Conservation (phyloP, 441 rosid genomes). For the Aquilaria agallochum region DNA sequence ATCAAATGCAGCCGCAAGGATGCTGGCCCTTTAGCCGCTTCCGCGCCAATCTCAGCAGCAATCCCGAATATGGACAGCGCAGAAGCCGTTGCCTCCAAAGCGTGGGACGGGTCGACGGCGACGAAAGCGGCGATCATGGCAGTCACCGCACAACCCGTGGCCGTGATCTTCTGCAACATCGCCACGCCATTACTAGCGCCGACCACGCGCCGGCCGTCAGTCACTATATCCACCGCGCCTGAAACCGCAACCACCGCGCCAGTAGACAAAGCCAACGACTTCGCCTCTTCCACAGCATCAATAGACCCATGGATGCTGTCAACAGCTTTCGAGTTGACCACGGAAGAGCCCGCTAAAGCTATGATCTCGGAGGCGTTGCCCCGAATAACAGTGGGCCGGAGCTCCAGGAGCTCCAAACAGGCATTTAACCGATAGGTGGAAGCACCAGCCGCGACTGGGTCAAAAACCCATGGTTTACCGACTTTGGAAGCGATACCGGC, state of each 20-base stretch:
- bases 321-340: constrained; percentile 63
- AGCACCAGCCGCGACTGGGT: constrained; percentile 87
- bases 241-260: constrained; percentile 77
- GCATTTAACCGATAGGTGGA: constrained; percentile 62
- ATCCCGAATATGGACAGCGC: constrained; percentile 80
- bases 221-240: constrained; percentile 76
- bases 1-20: constrained; percentile 79
- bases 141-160: constrained; percentile 77
- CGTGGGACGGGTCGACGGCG: constrained; percentile 48
- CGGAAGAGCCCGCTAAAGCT: constrained; percentile 60
- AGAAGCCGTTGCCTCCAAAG: constrained; percentile 71
- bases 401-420: constrained; percentile 63
- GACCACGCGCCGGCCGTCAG: constrained; percentile 56
- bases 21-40: constrained; percentile 73
- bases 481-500: constrained; percentile 35
- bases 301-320: constrained; percentile 76
- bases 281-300: constrained; percentile 85
- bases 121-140: constrained; percentile 79
- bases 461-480: constrained; percentile 84
- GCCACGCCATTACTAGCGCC: constrained; percentile 74
- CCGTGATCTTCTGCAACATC: constrained; percentile 88
- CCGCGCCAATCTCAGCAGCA: constrained; percentile 85
- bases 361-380: constrained; percentile 89
- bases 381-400: constrained; percentile 67
- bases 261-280: constrained; percentile 55